Conservation (phyloP, 768 basidiomycete genomes). For the Mycena alexandri region DNA sequence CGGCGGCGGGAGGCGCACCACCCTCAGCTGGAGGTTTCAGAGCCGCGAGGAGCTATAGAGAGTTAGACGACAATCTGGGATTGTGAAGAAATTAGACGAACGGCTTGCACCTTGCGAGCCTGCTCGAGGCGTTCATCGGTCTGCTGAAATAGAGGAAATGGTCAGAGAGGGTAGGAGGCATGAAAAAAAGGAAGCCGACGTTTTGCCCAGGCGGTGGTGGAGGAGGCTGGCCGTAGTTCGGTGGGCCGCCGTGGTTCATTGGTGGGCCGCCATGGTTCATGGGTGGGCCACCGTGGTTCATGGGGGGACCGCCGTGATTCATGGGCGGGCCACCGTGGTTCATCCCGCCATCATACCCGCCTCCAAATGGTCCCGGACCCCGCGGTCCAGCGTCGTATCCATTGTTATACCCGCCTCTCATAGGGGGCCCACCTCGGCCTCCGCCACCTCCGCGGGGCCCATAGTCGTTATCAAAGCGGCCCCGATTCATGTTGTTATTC, state of each 20-base stretch:
- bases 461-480: slow-evolving; percentile 59
- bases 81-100: slow-evolving; percentile 40
- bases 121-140: slow-evolving; percentile 88
- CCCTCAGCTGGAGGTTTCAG: slow-evolving; percentile 76
- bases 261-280: slow-evolving; percentile 12
- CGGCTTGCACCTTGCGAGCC: slow-evolving; percentile 88
- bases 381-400: slow-evolving; percentile 57
- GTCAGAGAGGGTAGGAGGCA: neutral
- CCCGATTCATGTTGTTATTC: slow-evolving; percentile 23
- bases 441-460: slow-evolving; percentile 45
- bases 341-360: slow-evolving; percentile 18
- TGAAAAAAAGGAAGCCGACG: neutral
- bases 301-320: neutral
- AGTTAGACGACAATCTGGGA: neutral
- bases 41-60: slow-evolving; percentile 73
- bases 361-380: slow-evolving; percentile 46
- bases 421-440: too few relatives aligned
- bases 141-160: slow-evolving; percentile 49
- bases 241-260: slow-evolving; percentile 1
- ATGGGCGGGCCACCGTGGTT: neutral
- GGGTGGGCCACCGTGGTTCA: slow-evolving; percentile 31
- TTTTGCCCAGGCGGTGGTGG: slow-evolving; percentile 35
- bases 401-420: slow-evolving; percentile 45
- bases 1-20: slow-evolving; percentile 43
- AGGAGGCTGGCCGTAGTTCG: slow-evolving; percentile 47